Conservation (phyloP, 139 green algal genomes). For the Eudorina sp. region DNA sequence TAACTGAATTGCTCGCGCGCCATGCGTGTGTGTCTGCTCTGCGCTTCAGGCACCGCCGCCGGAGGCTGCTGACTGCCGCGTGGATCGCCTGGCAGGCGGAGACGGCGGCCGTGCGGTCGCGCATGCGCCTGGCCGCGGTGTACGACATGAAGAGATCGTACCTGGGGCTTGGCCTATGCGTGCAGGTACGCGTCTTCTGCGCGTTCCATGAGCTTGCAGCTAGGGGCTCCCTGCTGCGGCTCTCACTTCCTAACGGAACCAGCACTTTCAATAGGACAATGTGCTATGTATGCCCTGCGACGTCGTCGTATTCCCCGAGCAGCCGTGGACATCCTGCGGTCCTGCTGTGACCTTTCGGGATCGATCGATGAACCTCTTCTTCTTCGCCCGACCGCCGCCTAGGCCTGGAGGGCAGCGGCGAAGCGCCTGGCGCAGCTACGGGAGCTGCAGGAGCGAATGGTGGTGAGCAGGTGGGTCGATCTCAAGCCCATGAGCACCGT, state of each 20-base stretch:
- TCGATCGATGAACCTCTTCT: too few relatives aligned
- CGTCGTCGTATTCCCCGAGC: too few relatives aligned
- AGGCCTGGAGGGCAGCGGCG: conserved; percentile 15
- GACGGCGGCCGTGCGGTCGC: not conserved
- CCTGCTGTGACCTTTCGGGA: too few relatives aligned
- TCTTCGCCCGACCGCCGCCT: too few relatives aligned
- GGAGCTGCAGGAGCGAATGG: not conserved
- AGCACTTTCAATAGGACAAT: too few relatives aligned
- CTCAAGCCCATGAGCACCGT: too few relatives aligned
- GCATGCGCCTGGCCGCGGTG: conserved; percentile 37
- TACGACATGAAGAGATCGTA: conserved; percentile 13
- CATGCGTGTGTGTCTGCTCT: too few relatives aligned
- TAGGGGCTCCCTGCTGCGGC: too few relatives aligned
- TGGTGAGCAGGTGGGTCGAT: not conserved
- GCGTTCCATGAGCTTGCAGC: not conserved
- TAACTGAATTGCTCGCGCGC: too few relatives aligned
- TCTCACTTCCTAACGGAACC: too few relatives aligned
- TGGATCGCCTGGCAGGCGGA: conserved; percentile 26
- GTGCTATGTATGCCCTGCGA: too few relatives aligned
- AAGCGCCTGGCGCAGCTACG: conserved; percentile 9
- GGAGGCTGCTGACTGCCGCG: conserved; percentile 41
- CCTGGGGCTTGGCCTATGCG: conserved; percentile 37
- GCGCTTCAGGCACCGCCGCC: conserved; percentile 15
- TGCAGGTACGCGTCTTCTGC: conserved; percentile 21
- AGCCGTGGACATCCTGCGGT: too few relatives aligned